phyloP scores from a whole-genome alignment of 805 yeast species.

The Pichia ethanolica region DNA sequence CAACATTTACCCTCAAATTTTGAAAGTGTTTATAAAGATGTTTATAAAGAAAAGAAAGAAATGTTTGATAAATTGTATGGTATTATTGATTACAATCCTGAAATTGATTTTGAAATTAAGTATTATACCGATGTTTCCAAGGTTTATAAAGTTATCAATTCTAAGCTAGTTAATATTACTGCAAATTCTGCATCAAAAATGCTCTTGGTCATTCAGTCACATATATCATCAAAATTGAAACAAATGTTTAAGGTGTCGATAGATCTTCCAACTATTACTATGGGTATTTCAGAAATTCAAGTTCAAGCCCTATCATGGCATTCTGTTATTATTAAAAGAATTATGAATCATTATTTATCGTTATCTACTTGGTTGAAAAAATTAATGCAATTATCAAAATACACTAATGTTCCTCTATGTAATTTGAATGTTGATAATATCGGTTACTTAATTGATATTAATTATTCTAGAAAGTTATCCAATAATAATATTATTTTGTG shows the following conservation, averaged over 20 bases:
- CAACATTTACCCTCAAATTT: slow-evolving; percentile 54
- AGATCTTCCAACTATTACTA: slow-evolving; percentile 56
- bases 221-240: slow-evolving; percentile 41
- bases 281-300: slow-evolving; percentile 50
- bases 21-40: slow-evolving; percentile 47
- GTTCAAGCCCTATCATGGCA: slow-evolving; percentile 84
- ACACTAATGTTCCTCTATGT: slow-evolving; percentile 79
- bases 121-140: slow-evolving; percentile 49
- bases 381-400: slow-evolving; percentile 56
- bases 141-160: slow-evolving; percentile 52
- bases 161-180: slow-evolving; percentile 45
- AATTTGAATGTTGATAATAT: slow-evolving; percentile 73
- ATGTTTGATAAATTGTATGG: slow-evolving; percentile 35
- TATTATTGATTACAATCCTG: slow-evolving; percentile 45
- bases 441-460: slow-evolving; percentile 75
- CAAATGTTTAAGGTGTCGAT: slow-evolving; percentile 38
- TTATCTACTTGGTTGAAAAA: slow-evolving; percentile 67
- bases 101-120: slow-evolving; percentile 45
- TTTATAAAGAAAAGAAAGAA: slow-evolving; percentile 40
- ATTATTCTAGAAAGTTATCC: slow-evolving; percentile 70
- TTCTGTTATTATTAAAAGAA: slow-evolving; percentile 49
- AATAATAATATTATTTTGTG: slow-evolving; percentile 69
- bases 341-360: slow-evolving; percentile 64
- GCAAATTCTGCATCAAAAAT: slow-evolving; percentile 63
- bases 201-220: slow-evolving; percentile 68